phyloP scores from a whole-genome alignment of 164 flowering plant genomes.

The Pachysandra terminalis region DNA sequence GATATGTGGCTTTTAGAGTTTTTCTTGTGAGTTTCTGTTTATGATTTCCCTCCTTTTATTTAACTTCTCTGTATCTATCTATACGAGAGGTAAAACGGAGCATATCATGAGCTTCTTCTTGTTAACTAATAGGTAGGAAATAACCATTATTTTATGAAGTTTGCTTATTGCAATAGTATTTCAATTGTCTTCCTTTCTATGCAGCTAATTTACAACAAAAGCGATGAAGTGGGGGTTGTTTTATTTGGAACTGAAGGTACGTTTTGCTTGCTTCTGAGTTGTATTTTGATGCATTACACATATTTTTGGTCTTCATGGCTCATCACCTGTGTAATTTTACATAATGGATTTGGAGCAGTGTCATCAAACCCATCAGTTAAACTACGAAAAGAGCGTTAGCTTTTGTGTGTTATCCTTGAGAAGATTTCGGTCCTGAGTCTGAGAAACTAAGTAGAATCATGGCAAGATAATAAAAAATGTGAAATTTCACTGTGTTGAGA shows the following conservation, averaged over 20 bases:
- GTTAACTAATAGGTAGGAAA: too few species aligned
- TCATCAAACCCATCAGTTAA: neutral
- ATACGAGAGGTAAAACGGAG: too few species aligned
- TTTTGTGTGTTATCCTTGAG: neutral
- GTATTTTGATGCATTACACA: neutral
- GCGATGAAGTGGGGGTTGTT: slow-evolving; percentile 78
- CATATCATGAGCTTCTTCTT: too few species aligned
- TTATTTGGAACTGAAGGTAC: slow-evolving; percentile 87
- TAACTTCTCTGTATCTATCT: too few species aligned
- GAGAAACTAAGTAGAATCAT: neutral
- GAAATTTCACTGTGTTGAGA: neutral
- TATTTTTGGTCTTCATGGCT: neutral
- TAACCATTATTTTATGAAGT: too few species aligned
- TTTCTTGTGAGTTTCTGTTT: too few species aligned
- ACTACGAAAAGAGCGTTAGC: neutral
- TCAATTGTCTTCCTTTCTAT: neutral
- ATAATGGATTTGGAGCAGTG: neutral
- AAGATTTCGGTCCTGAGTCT: neutral
- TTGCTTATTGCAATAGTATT: neutral
- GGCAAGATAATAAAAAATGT: neutral
- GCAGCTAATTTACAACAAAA: slow-evolving; percentile 77
- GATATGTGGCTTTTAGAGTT: too few species aligned
- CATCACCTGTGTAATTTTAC: neutral
- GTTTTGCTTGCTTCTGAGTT: neutral
- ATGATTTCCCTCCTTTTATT: too few species aligned